Evolutionary conservation across 257 asterid genomes (phyloP).

Genomic region (Solanum corneliomulleri): DNA sequence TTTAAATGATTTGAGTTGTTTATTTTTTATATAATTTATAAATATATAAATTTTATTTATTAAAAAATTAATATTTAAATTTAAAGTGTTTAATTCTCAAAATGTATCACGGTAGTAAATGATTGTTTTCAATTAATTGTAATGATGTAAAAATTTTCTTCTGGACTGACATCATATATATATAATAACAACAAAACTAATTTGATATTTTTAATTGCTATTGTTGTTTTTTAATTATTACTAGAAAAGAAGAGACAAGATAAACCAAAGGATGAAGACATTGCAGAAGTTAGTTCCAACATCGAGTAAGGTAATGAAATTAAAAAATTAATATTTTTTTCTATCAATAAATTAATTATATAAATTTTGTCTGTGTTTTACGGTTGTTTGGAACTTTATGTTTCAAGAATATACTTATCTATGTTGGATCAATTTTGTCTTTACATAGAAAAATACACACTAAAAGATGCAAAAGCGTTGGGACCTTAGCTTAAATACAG

Average conservation of each 20-base stretch:
- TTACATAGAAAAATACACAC: background rate
- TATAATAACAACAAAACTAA: background rate
- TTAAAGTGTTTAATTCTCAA: no score
- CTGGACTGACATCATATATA: background rate
- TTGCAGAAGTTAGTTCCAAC: conserved; percentile 90
- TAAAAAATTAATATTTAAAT: no score
- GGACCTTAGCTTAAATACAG: background rate
- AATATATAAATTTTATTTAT: no score
- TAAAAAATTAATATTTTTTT: background rate
- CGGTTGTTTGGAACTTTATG: background rate
- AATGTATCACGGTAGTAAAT: no score
- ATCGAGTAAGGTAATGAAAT: conserved; percentile 67
- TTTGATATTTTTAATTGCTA: background rate
- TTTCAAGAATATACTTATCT: background rate
- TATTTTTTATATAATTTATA: no score
- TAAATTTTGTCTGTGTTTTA: background rate
- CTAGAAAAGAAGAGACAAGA: conserved; percentile 89
- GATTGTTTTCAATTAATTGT: background rate
- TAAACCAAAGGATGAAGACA: conserved; percentile 80
- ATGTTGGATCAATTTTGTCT: background rate
- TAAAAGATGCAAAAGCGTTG: background rate
- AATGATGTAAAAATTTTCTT: background rate
- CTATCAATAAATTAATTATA: background rate
- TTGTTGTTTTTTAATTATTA: background rate
- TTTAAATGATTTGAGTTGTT: no score